Percentiles rank a stretch among this genome's conserved stretches.
phyloP scores from a whole-genome alignment of 805 yeast species.

The Priceomyces fermenticarens region DNA sequence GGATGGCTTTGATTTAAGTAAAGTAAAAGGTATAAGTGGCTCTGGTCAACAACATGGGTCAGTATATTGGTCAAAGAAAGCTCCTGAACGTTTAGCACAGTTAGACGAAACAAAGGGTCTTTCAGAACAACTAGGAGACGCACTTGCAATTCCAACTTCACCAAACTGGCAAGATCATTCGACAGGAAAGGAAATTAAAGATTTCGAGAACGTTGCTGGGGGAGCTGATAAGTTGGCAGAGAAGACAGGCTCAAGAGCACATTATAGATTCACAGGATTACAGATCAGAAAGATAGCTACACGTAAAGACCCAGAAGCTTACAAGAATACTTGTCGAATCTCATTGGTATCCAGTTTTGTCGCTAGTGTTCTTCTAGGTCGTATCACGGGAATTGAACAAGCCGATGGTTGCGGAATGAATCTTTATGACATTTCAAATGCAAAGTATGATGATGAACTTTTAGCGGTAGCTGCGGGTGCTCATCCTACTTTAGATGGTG shows the following conservation, averaged over 20 bases:
- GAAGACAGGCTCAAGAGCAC: conserved; percentile 83
- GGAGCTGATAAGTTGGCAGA: conserved; percentile 58
- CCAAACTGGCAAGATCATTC: conserved; percentile 98
- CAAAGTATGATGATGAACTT: conserved; percentile 55
- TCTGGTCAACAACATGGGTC: conserved; percentile 94
- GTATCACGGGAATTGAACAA: conserved; percentile 64
- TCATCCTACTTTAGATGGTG: conserved; percentile 42
- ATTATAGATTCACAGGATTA: conserved; percentile 88
- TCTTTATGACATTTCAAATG: conserved; percentile 64
- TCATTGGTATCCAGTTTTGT: conserved; percentile 77
- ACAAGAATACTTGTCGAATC: conserved; percentile 57
- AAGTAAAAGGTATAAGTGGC: conserved; percentile 70
- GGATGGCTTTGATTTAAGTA: conserved; percentile 53
- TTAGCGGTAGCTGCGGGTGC: conserved; percentile 54
- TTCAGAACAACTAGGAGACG: conserved; percentile 44
- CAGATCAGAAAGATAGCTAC: conserved; percentile 75
- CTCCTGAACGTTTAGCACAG: conserved; percentile 36
- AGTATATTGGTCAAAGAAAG: conserved; percentile 66
- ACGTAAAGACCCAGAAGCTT: conserved; percentile 48
- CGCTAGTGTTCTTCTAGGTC: conserved; percentile 67
- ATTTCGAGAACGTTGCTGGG: conserved; percentile 59
- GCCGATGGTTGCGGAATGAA: conserved; percentile 96
- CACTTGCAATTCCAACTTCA: conserved; percentile 62
- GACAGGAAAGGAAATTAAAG: conserved; percentile 64
- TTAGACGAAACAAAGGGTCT: conserved; percentile 36